These are phyloP conservation scores for Mangifera indica DNA, from an alignment of 345 rosid genomes.

Conservation along the genomic window DNA sequence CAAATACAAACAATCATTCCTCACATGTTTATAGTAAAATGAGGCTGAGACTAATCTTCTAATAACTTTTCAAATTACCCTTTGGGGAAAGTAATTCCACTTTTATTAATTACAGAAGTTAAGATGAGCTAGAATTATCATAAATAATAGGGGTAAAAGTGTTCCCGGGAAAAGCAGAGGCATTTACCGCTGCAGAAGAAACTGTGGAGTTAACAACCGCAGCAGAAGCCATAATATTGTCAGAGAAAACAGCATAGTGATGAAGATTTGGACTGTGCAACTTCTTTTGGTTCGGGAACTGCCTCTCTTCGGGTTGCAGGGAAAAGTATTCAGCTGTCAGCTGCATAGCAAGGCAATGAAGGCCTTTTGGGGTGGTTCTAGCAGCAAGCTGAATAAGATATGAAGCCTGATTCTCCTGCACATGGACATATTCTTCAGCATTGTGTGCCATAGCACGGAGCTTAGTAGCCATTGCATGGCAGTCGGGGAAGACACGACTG, in stretches of 20 bases:
- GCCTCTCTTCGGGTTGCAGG: slow-evolving; percentile 63
- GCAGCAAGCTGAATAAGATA: slow-evolving; percentile 85
- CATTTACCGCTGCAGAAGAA: slow-evolving; percentile 61
- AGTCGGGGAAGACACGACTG: slow-evolving; percentile 54
- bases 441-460: slow-evolving; percentile 72
- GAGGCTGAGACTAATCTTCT: background rate
- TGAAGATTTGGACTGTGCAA: slow-evolving; percentile 48
- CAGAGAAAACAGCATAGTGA: slow-evolving; percentile 85
- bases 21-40: background rate
- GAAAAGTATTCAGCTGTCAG: slow-evolving; percentile 75
- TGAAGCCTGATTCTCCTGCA: slow-evolving; percentile 60
- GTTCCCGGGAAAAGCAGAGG: slow-evolving; percentile 10
- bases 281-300: slow-evolving; percentile 58
- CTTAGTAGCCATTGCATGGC: slow-evolving; percentile 62
- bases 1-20: background rate
- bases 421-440: slow-evolving; percentile 71
- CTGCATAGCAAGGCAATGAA: slow-evolving; percentile 89
- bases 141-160: background rate
- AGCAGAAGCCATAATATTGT: slow-evolving; percentile 81
- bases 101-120: background rate
- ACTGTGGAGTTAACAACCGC: slow-evolving; percentile 84
- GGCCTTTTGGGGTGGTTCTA: slow-evolving; percentile 86
- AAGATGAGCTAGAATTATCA: slow-evolving; percentile 1
- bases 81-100: background rate
- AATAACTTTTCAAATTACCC: background rate